Evolutionary conservation across 2,329 filamentous ascomycete genomes (phyloP).

Genomic region (Colletotrichum sp.): DNA sequence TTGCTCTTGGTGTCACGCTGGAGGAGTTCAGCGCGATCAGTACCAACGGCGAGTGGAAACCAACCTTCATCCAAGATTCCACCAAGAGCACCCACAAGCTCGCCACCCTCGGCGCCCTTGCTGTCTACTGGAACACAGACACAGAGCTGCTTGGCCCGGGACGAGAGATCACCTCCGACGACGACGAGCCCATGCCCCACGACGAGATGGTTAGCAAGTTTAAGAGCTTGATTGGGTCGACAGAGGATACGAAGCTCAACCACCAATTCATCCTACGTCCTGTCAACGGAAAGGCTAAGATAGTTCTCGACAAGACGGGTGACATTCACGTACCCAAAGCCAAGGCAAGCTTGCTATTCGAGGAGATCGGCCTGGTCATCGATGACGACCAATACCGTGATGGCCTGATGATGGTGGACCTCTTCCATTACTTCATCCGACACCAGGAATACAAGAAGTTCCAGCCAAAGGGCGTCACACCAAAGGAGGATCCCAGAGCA

Average conservation of each 20-base stretch:
- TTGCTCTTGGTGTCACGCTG: conserved; percentile 89
- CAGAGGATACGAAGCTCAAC: conserved; percentile 59
- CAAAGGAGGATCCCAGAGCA: conserved; percentile 88
- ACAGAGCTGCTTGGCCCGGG: conserved; percentile 82
- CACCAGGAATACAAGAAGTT: conserved; percentile 97
- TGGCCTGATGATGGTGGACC: conserved; percentile 94
- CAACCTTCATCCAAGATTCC: conserved; percentile 92
- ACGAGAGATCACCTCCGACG: conserved; percentile 69
- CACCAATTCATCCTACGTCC: conserved; percentile 97
- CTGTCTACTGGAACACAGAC: conserved; percentile 99
- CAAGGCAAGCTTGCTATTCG: conserved; percentile 90
- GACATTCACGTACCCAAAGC: conserved; percentile 80
- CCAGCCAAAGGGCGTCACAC: conserved; percentile 80
- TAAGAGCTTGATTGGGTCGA: conserved; percentile 78
- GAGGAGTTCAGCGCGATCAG: conserved; percentile 97
- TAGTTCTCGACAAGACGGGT: conserved; percentile 94
- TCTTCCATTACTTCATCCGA: conserved; percentile 98
- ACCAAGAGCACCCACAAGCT: conserved; percentile 88
- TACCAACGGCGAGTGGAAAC: conserved; percentile 93
- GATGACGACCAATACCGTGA: conserved; percentile 98
- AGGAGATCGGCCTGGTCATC: conserved; percentile 96
- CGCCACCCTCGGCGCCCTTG: conserved; percentile 85
- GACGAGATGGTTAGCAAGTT: conserved; percentile 80
- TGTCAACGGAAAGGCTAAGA: conserved; percentile 91
- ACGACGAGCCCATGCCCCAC: conserved; percentile 69